These are phyloP conservation scores for Eruca vesicaria DNA, from an alignment of 441 rosid species.

Conservation along the genomic window DNA sequence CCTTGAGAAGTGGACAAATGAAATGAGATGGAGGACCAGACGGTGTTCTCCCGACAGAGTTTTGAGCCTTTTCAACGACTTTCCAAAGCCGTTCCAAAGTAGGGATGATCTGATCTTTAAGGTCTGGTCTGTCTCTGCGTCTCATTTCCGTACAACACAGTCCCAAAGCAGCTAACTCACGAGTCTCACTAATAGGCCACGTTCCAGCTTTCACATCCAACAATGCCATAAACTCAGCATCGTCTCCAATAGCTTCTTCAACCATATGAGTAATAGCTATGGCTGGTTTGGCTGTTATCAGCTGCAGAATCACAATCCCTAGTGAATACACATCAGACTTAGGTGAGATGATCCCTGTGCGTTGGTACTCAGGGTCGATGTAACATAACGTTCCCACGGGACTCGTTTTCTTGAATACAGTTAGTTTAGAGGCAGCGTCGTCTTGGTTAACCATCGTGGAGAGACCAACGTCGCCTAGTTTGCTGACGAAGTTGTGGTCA, in stretches of 20 bases:
- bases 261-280: slow-evolving; percentile 63
- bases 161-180: slow-evolving; percentile 68
- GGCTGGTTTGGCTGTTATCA: slow-evolving; percentile 80
- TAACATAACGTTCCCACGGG: slow-evolving; percentile 90
- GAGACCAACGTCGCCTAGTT: slow-evolving; percentile 90
- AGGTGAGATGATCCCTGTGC: slow-evolving; percentile 75
- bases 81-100: slow-evolving; percentile 62
- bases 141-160: slow-evolving; percentile 76
- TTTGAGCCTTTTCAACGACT: slow-evolving; percentile 46
- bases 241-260: slow-evolving; percentile 64
- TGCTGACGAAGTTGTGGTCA: slow-evolving; percentile 76
- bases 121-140: slow-evolving; percentile 78
- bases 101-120: slow-evolving; percentile 73
- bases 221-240: slow-evolving; percentile 43
- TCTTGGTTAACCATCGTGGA: slow-evolving; percentile 62
- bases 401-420: slow-evolving; percentile 52
- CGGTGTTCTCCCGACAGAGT: slow-evolving; percentile 23
- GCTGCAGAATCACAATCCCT: slow-evolving; percentile 80
- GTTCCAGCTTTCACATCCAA: slow-evolving; percentile 74
- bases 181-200: slow-evolving; percentile 79
- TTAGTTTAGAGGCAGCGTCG: slow-evolving; percentile 42
- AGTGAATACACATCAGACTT: slow-evolving; percentile 85
- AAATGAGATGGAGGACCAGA: slow-evolving; percentile 64
- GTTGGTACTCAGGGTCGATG: slow-evolving; percentile 90
- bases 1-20: slow-evolving; percentile 86